A percentile compares a stretch with the other conserved stretches of the same genome.
These are phyloP conservation scores for Nothomitra cinnamomea DNA, from an alignment of 2,329 filamentous ascomycete species.

Conservation along the genomic window DNA sequence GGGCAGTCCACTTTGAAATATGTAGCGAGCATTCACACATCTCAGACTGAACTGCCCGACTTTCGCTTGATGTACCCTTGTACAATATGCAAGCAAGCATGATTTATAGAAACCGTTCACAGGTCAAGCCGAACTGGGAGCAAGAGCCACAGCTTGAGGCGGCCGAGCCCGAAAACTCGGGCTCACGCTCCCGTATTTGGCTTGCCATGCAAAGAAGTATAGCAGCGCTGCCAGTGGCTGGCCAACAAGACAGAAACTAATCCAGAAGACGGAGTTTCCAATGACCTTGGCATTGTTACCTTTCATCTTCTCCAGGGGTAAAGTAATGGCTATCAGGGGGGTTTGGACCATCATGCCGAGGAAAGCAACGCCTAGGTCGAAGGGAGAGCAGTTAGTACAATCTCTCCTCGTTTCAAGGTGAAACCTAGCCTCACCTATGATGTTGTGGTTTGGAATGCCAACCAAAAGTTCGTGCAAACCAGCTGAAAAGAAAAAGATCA, in stretches of 20 bases:
- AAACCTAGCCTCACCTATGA: slow-evolving; percentile 45
- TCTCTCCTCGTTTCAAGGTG: slow-evolving; percentile 1
- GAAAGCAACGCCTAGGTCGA: slow-evolving; percentile 61
- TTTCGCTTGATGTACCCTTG: no score
- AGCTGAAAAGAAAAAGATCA: slow-evolving; percentile 79
- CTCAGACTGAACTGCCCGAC: no score
- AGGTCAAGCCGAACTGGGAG: no score
- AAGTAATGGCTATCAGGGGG: slow-evolving; percentile 68
- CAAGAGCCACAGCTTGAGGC: neutral
- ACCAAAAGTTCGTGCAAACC: slow-evolving; percentile 84
- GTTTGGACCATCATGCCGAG: slow-evolving; percentile 87
- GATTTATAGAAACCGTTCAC: no score
- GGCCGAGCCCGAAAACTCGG: neutral
- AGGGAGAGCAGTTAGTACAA: slow-evolving; percentile 2
- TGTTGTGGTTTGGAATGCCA: slow-evolving; percentile 84
- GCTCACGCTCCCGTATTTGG: slow-evolving; percentile 78
- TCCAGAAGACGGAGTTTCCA: slow-evolving; percentile 91
- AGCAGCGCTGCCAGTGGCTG: slow-evolving; percentile 83
- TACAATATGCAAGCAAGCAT: no score
- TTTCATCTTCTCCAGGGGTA: slow-evolving; percentile 61
- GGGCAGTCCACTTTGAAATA: no score
- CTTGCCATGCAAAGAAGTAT: slow-evolving; percentile 98
- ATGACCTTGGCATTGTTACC: slow-evolving; percentile 59
- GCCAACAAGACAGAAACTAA: slow-evolving; percentile 87
- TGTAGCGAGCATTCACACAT: no score